Evolutionary conservation across 1,284 basidiomycete genomes (phyloP).

Genomic region (Psilocybe mexicana): DNA sequence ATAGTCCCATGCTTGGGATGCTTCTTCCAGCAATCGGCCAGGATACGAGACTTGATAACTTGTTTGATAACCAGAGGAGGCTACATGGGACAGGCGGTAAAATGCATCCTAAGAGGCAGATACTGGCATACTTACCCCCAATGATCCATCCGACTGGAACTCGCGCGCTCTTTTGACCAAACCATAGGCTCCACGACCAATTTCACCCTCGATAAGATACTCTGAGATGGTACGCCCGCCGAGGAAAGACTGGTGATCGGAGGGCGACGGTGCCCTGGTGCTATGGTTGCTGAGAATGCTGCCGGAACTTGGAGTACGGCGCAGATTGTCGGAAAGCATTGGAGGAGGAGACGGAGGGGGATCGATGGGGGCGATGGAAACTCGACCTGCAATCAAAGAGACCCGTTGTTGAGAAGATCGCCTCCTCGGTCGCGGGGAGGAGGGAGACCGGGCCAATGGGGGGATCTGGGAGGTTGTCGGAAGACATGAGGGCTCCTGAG

Average conservation of each 20-base stretch:
- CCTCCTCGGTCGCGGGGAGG: constrained; percentile 63
- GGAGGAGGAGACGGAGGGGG: constrained; percentile 58
- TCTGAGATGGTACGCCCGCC: constrained; percentile 72
- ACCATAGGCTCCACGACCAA: constrained; percentile 96
- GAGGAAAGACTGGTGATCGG: constrained; percentile 49
- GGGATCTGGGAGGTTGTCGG: constrained; percentile 18
- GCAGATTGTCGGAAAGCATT: constrained; percentile 57
- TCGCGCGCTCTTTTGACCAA: constrained; percentile 90
- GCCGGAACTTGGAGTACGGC: constrained; percentile 59
- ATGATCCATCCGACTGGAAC: constrained; percentile 70
- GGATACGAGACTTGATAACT: constrained; percentile 96
- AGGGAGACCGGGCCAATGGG: constrained; percentile 29
- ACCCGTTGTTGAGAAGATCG: constrained; percentile 81
- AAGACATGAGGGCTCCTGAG: constrained; percentile 18
- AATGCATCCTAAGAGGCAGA: constrained; percentile 16
- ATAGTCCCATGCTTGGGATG: constrained; percentile 95
- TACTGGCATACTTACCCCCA: constrained; percentile 66
- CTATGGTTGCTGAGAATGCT: constrained; percentile 64
- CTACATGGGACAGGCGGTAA: constrained; percentile 34
- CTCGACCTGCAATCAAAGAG: constrained; percentile 76
- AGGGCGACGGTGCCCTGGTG: constrained; percentile 63
- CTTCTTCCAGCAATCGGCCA: constrained; percentile 99
- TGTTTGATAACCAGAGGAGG: constrained; percentile 92
- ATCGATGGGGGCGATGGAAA: constrained; percentile 71
- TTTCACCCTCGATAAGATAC: constrained; percentile 82